These are phyloP conservation scores for Zelonia costaricensis DNA, from an alignment of 208 protist genomes.

Conservation along the genomic window DNA sequence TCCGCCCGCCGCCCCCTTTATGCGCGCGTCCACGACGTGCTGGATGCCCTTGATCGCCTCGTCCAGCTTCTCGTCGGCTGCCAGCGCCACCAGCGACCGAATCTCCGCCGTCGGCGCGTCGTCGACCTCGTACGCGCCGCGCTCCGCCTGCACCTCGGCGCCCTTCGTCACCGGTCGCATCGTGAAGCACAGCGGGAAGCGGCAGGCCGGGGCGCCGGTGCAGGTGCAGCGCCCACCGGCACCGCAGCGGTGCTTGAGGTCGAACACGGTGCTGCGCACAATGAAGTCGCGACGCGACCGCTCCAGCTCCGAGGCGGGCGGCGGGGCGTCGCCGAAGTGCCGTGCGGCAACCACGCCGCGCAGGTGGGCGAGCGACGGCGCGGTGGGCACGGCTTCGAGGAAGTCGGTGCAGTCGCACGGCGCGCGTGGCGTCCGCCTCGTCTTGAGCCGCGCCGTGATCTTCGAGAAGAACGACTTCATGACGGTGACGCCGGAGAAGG, in stretches of 20 bases:
- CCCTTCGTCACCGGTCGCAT: conserved; percentile 79
- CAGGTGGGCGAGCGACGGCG: conserved; percentile 43
- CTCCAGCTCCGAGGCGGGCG: conserved; percentile 23
- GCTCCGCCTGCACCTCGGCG: conserved; percentile 65
- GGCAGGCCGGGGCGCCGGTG: conserved; percentile 43
- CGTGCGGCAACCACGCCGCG: conserved; percentile 45
- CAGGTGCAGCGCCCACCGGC: conserved; percentile 72
- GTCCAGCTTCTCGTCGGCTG: conserved; percentile 48
- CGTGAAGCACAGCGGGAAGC: conserved; percentile 74
- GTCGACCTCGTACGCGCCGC: conserved; percentile 61
- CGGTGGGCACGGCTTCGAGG: conserved; percentile 34
- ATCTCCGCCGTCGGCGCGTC: conserved; percentile 54
- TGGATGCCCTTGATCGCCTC: conserved; percentile 60
- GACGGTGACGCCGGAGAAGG: too few relatives aligned
- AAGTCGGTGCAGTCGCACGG: conserved; percentile 74
- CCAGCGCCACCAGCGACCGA: conserved; percentile 45
- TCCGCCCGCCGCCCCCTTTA: conserved; percentile 37
- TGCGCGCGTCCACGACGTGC: conserved; percentile 34
- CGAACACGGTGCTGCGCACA: conserved; percentile 63
- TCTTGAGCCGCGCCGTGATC: conserved; percentile 43
- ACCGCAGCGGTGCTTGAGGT: conserved; percentile 75
- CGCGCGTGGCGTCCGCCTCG: conserved; percentile 41
- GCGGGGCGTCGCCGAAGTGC: conserved; percentile 22
- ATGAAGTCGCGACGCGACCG: conserved; percentile 33
- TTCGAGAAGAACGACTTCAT: conserved; percentile 76